phyloP scores from a whole-genome alignment of 768 basidiomycete species.

The Hypsizygus marmoreus region DNA sequence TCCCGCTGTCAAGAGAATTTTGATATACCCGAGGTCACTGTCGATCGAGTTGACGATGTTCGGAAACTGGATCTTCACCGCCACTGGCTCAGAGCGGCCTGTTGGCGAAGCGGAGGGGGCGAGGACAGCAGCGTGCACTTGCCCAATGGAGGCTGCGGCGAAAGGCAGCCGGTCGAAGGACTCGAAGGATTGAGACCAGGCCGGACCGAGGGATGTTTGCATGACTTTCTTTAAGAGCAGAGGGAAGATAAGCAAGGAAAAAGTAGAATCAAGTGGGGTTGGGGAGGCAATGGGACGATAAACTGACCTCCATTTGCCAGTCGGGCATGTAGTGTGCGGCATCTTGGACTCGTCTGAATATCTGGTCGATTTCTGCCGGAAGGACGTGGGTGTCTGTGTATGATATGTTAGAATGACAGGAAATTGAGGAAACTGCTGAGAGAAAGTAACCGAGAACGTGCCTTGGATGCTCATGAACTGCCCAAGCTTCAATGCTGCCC shows the following conservation, averaged over 20 bases:
- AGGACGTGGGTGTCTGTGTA: constrained; percentile 83
- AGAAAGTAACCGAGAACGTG: constrained; percentile 35
- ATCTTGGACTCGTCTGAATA: constrained; percentile 90
- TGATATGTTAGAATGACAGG: not conserved
- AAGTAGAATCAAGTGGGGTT: no score
- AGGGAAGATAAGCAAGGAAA: not conserved
- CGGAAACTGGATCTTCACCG: constrained; percentile 94
- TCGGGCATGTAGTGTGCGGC: constrained; percentile 99
- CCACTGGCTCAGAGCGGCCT: constrained; percentile 57
- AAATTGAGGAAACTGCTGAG: not conserved
- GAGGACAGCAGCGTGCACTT: constrained; percentile 83
- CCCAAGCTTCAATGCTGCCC: constrained; percentile 94
- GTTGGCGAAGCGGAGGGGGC: constrained; percentile 53
- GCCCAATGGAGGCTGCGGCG: constrained; percentile 95
- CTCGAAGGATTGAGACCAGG: constrained; percentile 72
- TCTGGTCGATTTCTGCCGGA: constrained; percentile 83
- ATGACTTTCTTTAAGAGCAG: constrained; percentile 63
- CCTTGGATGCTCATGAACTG: constrained; percentile 99
- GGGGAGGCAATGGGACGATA: constrained; percentile 12
- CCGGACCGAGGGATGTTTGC: constrained; percentile 64
- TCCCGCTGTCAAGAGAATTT: constrained; percentile 78
- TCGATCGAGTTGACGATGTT: constrained; percentile 85
- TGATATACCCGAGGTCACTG: constrained; percentile 86
- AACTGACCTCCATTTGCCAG: constrained; percentile 99
- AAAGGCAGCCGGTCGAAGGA: constrained; percentile 86